Evolutionary conservation across 768 basidiomycete genomes (phyloP), one percentile per base, ranked within the genome.

Genomic region (Megacollybia marginata): DNA sequence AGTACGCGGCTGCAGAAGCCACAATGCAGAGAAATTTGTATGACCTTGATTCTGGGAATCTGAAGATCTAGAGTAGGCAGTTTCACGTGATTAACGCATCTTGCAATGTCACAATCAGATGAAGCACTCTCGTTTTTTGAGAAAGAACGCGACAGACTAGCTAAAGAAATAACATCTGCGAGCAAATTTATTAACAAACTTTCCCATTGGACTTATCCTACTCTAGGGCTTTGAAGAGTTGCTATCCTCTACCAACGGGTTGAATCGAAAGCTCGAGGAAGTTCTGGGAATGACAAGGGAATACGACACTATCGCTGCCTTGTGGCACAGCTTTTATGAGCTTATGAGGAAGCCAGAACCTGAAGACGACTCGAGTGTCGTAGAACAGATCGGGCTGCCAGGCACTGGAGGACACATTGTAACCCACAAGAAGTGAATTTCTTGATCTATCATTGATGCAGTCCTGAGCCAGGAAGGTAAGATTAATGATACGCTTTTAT

Each of bases 221-320:
- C 8, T 13, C n/a, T 57, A 88, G 92, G 88, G 84, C 16, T 95
- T 95, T 59, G 93, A 95, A 60, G 88, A 92, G 53, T 65, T 95
- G 4, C 69, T 97, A 15, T 85, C 85, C 4, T 83, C 88, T 9
- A 84, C 86, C 52, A 97, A 97, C 59, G 79, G 78, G 23, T 69
- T 93, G 18, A 95, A 95, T 62, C 81, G 92, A 54, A 93, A 92
- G 61, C 76, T 95, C 15, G 93, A 97, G 65, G 92, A 96, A 62
- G 91, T 93, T 2, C 69, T 86, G 20, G 89, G 89, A 9, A 94
- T 95, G 80, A 92, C 93, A 5, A 83, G 82, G 51, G 93, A 94
- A 71, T 93, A 95, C 63, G 80, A 86, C 46, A 92, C 87, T 2
- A 90, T 94, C 38, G 89, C 92, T 3, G 73, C 79, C 2, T 71